Evolutionary conservation across 2,329 filamentous ascomycete species (phyloP), one percentile per base, ranked within the genome.

Genomic region (Talaromyces sp.): DNA sequence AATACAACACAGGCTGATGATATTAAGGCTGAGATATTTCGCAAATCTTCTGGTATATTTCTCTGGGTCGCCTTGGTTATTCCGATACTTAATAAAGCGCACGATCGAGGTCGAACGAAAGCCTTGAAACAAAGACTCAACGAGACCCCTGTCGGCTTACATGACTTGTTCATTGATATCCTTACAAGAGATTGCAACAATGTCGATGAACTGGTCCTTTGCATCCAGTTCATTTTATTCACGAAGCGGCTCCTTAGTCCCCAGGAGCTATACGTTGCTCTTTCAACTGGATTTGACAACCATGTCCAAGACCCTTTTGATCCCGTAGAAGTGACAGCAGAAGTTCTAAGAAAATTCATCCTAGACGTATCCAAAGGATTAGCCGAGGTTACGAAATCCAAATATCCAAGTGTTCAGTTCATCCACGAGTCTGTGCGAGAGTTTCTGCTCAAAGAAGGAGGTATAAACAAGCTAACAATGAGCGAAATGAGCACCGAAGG

Each of bases 111-210:
- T 22, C 69, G 72, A 0, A 67, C 43, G 43, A 47, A 47, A 47
- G 43, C 43, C 9, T 47, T 47, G 19, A 47, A 47, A 25, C 43
- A 5, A 25, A 73, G 71, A 64, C 71, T 84, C 1, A 25, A 70
- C 8, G 75, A 81, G 33, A 75, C 82, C 37, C 82, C 81, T 0
- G 58, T 61, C 7, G 74, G 75, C 0, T 73, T 89, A 0, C 70
- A 77, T 41, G 74, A 82, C 0, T 69, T 89, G 0, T 88, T 89
- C 66, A 75, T 74, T 2, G 73, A 84, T 17, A 83, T 88, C 0
- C 63, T 88, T 2, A 78, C 65, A 0, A 77, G 84, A 17, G 85
- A 89, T 61, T 19, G 63, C 0, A 43, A 75, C 0, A 77, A 85
- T 5, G 72, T 73, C 56, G 73, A 60, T 17, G 57, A 60, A 27